Evolutionary conservation across 257 asterid genomes (phyloP), one percentile per base, ranked within the genome.

Genomic region (Capsicum baccatum): DNA sequence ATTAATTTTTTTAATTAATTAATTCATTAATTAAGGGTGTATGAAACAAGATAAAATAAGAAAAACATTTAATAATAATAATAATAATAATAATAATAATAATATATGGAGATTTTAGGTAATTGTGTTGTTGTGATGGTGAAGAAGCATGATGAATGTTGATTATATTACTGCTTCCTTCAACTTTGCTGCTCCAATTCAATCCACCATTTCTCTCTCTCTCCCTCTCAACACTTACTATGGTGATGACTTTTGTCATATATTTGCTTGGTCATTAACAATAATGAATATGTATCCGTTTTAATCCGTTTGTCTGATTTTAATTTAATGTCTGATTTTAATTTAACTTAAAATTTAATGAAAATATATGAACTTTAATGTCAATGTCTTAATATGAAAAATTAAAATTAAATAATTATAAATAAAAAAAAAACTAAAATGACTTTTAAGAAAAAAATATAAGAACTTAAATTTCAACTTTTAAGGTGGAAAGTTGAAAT

Each of bases 51-150:
- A 76, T 54, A 76, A 54, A 74, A 52, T 64, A 64, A 42, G 2
- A 35, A 66, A 16, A 68, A 42, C 15, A 70, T 70, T 63, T 68
- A 15, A 35, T 64, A 60, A 5, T 33, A 59, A 4, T 37, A 15
- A 35, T 64, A 59, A 5, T 35, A 67, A 66, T 39, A 59, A 5
- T 35, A 66, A 66, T 39, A 15, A 35, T 64, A 60, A 5, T 35
- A 67, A 66, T 39, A 37, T 68, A 14, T 76, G 81, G 21, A 76
- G 81, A 76, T 76, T 76, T 76, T 57, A 76, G 63, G 21, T 76
- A 21, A 52, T 52, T 76, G 60, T 71, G 39, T 71, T 71, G 17
- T 74, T 21, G 80, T 74, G 16, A 21, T 74, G 80, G 62, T 16
- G 80, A 74, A 74, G 62, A 74, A 74, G 8, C 80, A 74, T 11